Conservation (phyloP, 1,139 yeast genomes). For the Candida glucosophila region DNA sequence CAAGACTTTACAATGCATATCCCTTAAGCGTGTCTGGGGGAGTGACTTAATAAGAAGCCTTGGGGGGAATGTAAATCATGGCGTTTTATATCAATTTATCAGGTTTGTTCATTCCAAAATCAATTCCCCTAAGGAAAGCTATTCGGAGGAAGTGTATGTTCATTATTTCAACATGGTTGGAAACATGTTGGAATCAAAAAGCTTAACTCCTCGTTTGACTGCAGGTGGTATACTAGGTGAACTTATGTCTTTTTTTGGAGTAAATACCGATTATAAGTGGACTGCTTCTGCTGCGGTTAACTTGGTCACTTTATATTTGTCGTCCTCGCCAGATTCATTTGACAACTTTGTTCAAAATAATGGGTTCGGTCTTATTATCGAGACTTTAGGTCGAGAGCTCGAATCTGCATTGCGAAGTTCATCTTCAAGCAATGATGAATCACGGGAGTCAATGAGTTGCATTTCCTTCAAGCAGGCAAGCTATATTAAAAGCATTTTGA, state of each 20-base stretch:
- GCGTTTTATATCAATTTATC: conserved; percentile 65
- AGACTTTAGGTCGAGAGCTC: conserved; percentile 60
- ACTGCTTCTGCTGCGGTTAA: conserved; percentile 62
- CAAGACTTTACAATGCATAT: conserved; percentile 62
- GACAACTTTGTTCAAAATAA: conserved; percentile 54
- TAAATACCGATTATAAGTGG: conserved; percentile 44
- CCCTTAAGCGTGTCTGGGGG: conserved; percentile 64
- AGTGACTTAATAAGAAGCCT: conserved; percentile 72
- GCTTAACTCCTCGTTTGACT: conserved; percentile 35
- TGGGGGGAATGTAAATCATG: conserved; percentile 89
- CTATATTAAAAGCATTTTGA: conserved; percentile 46
- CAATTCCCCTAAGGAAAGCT: conserved; percentile 22
- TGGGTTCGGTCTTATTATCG: conserved; percentile 60
- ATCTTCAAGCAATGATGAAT: conserved; percentile 42
- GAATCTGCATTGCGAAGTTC: conserved; percentile 53
- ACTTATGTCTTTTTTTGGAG: conserved; percentile 51
- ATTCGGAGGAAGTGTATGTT: conserved; percentile 40
- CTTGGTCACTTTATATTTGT: conserved; percentile 47
- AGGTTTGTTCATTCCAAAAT: conserved; percentile 50
- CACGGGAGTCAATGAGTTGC: conserved; percentile 44
- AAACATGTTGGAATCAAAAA: conserved; percentile 46
- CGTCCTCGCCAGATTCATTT: conserved; percentile 37
- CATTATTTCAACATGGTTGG: conserved; percentile 52
- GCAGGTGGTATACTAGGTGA: conserved; percentile 69
- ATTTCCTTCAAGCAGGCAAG: conserved; percentile 62